Evolutionary conservation across 1,139 yeast species (phyloP).

Genomic region (Wickerhamiella pararugosa): DNA sequence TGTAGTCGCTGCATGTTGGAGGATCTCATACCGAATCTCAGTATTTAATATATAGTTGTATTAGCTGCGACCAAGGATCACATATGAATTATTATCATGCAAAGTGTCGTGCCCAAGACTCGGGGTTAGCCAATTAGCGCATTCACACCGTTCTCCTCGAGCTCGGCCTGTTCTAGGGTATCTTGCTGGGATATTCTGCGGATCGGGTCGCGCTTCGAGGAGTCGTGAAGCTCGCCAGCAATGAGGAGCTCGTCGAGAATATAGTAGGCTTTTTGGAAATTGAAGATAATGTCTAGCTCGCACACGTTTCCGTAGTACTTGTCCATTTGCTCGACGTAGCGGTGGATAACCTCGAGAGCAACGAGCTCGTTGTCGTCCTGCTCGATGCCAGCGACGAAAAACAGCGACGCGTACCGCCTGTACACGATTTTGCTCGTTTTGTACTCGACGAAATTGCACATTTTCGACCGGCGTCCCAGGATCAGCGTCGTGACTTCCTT

Average conservation of each 20-base stretch:
- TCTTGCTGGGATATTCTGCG: slow-evolving; percentile 69
- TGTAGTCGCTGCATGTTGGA: slow-evolving; percentile 13
- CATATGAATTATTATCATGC: no score
- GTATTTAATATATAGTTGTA: neutral
- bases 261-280: slow-evolving; percentile 85
- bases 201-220: slow-evolving; percentile 66
- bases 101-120: no score
- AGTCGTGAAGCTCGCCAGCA: slow-evolving; percentile 74
- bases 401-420: slow-evolving; percentile 83
- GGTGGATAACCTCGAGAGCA: slow-evolving; percentile 73
- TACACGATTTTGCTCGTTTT: slow-evolving; percentile 79
- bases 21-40: neutral
- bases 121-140: neutral
- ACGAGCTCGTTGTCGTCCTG: slow-evolving; percentile 75
- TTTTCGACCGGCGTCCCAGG: slow-evolving; percentile 72
- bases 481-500: slow-evolving; percentile 79
- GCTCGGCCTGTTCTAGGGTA: slow-evolving; percentile 52
- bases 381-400: slow-evolving; percentile 76
- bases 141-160: slow-evolving; percentile 26
- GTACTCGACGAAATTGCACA: slow-evolving; percentile 93
- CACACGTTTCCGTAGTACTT: slow-evolving; percentile 92
- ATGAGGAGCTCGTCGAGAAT: slow-evolving; percentile 75
- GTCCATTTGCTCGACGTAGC: slow-evolving; percentile 96
- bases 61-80: no score
- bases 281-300: slow-evolving; percentile 75